Base-by-base conservation (phyloP, 2,329 filamentous ascomycete species). In the Monosporascus sp. region DNA sequence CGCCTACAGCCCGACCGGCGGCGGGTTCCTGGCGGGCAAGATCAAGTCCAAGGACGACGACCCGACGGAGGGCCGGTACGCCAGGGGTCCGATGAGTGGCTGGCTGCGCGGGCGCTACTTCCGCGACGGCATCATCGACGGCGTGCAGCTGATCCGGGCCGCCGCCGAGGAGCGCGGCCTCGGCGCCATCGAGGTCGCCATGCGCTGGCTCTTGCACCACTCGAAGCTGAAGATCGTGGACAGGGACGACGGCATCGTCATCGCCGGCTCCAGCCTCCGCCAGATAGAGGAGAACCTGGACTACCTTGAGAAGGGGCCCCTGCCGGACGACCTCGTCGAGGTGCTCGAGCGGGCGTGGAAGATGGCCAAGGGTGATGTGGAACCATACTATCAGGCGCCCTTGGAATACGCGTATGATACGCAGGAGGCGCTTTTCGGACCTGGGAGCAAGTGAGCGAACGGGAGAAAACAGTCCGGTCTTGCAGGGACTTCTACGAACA, bases 1-100 rank as follows among this genome's bases (percentile, higher is more conserved):
- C n/a, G 75, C 89, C 41, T 91, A 91, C 73, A 93, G 92, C 67
- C 89, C 89, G 1, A 75, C 92, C 46, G 88, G 88, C 1, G 89
- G 89, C 20, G 89, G 89, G 1, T 74, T 94, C 17, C 85, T 94
- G 66, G 85, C 83, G 1, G 89, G 89, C 54, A 89, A 89, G 70
- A 83, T 88, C 75, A 88, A 85, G 70, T 79, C 80, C 44, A 72
- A 74, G 47, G 83, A 89, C 56, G 68, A 74, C 38, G 69, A 76
- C 38, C 89, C 88, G 0, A 69, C 72, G 0, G 81, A 85, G 56
- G 89, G 89, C 8, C 80, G 88, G 44, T 94, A 84, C 72, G 86
- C 18, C 53, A 41, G 51, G 0, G 51, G 56, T 1, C 62, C 48
- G 72, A 75, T 62, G 25, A 44, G 51, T 37, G 56, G 58, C 25